Evolutionary conservation across 2,329 filamentous ascomycete species (phyloP).

Genomic region (Scedosporium boydii): DNA sequence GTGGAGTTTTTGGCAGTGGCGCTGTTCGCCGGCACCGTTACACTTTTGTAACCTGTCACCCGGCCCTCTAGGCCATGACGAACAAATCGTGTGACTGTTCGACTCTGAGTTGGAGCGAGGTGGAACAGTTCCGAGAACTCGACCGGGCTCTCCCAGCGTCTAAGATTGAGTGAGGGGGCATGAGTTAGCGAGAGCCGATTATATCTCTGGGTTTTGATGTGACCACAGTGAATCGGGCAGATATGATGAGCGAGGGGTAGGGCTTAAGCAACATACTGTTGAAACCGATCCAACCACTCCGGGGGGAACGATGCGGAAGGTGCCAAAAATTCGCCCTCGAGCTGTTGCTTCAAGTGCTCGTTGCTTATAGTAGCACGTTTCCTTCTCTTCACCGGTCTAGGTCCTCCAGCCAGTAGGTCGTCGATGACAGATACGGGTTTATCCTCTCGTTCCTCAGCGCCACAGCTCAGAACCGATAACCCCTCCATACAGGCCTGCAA

Average conservation of each 20-base stretch:
- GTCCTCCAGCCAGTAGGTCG: conserved; percentile 41
- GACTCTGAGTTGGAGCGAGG: conserved; percentile 81
- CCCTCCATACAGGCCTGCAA: not conserved
- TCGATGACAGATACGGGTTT: conserved; percentile 34
- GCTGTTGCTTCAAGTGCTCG: conserved; percentile 55
- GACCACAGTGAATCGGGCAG: not conserved
- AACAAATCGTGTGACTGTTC: conserved; percentile 88
- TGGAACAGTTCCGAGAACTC: conserved; percentile 80
- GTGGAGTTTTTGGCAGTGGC: conserved; percentile 94
- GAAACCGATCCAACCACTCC: conserved; percentile 80
- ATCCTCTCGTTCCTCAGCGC: not conserved
- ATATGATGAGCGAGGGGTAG: not conserved
- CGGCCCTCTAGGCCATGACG: conserved; percentile 85
- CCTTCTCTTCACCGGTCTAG: conserved; percentile 18
- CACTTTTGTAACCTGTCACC: conserved; percentile 88
- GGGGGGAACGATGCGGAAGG: conserved; percentile 72
- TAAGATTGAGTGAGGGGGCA: conserved; percentile 5
- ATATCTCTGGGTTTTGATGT: not conserved
- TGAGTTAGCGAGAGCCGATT: not conserved
- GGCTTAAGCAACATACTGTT: conserved; percentile 46
- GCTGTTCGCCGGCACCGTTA: conserved; percentile 81
- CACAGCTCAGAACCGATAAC: not conserved
- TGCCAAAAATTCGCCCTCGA: conserved; percentile 70
- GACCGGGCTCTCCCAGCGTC: conserved; percentile 67
- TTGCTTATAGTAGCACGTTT: conserved; percentile 28